Base-by-base conservation (phyloP, 805 yeast genomes). In the Ogataea wickerhamii region DNA sequence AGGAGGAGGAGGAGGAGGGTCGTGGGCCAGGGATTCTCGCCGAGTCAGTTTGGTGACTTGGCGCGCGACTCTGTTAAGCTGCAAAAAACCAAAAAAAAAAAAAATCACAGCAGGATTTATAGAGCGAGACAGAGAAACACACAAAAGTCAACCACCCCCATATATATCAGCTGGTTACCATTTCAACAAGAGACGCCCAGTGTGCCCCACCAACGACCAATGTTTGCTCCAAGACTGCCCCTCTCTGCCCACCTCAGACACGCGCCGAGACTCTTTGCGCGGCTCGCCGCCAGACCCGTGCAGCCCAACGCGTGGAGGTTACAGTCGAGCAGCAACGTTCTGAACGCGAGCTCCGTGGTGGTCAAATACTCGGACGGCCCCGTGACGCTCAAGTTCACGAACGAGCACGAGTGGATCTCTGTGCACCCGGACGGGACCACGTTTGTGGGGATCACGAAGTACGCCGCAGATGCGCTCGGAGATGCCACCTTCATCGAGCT, bases 381-480 rank as follows among this genome's bases (percentile, higher is more conserved):
- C 30, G 55, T 61, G 41, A 57, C 63, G 12, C 72, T 80, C 44
- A 79, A 75, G 64, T 89, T 76, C 73, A 87, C 98, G 8, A 65
- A 71, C 37, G 96, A 93, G 58, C 98, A 91, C 69, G 98, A 91
- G 68, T 91, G 97, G 96, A 65, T 93, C 40, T 89, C 95, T 4
- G 71, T 79, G 39, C 94, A 85, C 60, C 75, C 76, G 19, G 96
- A 89, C 63, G 86, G 86, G 44, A 71, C 80, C 29, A 83, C 91
- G 2, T 88, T 81, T 53, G 71, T 91, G 39, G 98, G 98, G 21
- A 87, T 93, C 63, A 88, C 98, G 41, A 78, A 76, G 54, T 89
- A 93, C 60, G 98, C 98, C 14, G 82, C 96, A 17, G 96, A 88
- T 56, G 95, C 98, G 6, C 76, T 93, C 44, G 98, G 98, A 31